These are phyloP conservation scores for Albizia julibrissin DNA, from an alignment of 306 rosid species.

Conservation along the genomic window DNA sequence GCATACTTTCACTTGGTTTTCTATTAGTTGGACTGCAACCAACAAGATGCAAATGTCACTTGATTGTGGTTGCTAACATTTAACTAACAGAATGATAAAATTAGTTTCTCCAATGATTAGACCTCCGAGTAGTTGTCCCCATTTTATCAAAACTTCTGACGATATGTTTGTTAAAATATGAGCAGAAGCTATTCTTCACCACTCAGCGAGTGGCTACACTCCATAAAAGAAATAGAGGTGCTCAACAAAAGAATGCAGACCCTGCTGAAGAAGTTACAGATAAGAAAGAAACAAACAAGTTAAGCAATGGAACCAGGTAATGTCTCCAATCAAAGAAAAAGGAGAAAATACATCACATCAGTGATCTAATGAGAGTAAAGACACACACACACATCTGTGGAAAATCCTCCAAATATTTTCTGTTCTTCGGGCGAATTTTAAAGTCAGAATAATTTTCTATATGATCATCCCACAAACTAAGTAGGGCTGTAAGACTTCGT, in stretches of 20 bases:
- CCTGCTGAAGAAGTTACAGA: constrained; percentile 44
- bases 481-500: background rate
- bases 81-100: constrained; percentile 25
- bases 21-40: constrained; percentile 65
- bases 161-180: constrained; percentile 44
- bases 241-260: constrained; percentile 35
- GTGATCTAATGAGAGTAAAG: background rate
- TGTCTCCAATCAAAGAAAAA: background rate
- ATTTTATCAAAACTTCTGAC: constrained; percentile 60
- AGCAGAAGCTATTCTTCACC: constrained; percentile 50
- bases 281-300: constrained; percentile 36
- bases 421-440: background rate
- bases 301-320: constrained; percentile 33
- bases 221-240: constrained; percentile 32
- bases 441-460: background rate
- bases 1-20: constrained; percentile 86
- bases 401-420: constrained; percentile 19
- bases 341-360: constrained; percentile 16
- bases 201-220: constrained; percentile 40
- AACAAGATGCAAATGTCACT: constrained; percentile 41
- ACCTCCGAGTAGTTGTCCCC: constrained; percentile 91
- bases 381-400: background rate
- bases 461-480: background rate
- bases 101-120: constrained; percentile 22
- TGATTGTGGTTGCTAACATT: constrained; percentile 9